phyloP scores from a whole-genome alignment of 805 yeast genomes.

The Millerozyma acaciae region DNA sequence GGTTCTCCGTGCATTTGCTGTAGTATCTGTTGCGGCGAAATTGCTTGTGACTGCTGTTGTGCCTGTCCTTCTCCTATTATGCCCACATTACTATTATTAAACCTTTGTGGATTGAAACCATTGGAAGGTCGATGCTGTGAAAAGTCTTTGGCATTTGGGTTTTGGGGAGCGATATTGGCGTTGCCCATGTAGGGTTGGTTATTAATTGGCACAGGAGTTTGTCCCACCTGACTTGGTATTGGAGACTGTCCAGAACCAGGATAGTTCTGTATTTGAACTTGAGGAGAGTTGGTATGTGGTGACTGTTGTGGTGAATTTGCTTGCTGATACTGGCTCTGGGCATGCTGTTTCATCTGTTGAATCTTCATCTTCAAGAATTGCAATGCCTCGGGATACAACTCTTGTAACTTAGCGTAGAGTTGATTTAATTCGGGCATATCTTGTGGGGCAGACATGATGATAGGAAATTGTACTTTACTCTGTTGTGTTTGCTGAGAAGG shows the following conservation, averaged over 20 bases:
- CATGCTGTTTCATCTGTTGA: slow-evolving; percentile 33
- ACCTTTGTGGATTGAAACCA: not conserved
- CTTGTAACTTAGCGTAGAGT: slow-evolving; percentile 44
- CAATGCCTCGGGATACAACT: slow-evolving; percentile 53
- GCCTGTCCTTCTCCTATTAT: slow-evolving; percentile 10
- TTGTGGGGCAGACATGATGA: slow-evolving; percentile 50
- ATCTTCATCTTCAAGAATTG: slow-evolving; percentile 38
- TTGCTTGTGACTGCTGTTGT: slow-evolving; percentile 13
- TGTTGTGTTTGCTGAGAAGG: slow-evolving; percentile 20
- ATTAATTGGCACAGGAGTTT: too few relatives aligned
- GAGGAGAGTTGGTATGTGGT: slow-evolving; percentile 8
- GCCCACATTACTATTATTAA: not conserved
- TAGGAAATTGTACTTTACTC: slow-evolving; percentile 39
- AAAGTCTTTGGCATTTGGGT: not conserved
- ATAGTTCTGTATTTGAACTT: too few relatives aligned
- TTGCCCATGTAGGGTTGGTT: too few relatives aligned
- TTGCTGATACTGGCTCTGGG: slow-evolving; percentile 14
- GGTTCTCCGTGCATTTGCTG: slow-evolving; percentile 22
- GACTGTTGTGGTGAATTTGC: slow-evolving; percentile 6
- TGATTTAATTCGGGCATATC: slow-evolving; percentile 52
- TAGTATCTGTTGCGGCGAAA: slow-evolving; percentile 39
- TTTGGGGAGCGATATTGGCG: too few relatives aligned
- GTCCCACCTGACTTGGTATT: too few relatives aligned
- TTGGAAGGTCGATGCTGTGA: not conserved
- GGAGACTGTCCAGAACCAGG: too few relatives aligned